Evolutionary conservation across 1,284 basidiomycete species (phyloP), one percentile per base, ranked within the genome.

Genomic region (Trichosporon faecale): DNA sequence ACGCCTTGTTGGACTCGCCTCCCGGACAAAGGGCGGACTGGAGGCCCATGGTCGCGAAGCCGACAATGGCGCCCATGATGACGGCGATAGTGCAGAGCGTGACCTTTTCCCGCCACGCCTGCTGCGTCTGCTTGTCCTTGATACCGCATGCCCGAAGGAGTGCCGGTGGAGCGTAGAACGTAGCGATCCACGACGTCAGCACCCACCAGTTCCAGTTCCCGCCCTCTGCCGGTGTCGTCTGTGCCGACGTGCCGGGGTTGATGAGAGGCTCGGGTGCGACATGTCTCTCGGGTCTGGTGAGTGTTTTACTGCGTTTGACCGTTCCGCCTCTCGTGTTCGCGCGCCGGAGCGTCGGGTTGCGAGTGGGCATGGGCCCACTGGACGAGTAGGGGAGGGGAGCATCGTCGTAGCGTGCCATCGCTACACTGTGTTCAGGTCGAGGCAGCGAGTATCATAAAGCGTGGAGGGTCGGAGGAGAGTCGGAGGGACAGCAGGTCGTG

Each of bases 51-150:
- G 97, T 99, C 70, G 91, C 87, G 83, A 98, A 99, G 9, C 93
- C 96, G 66, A 98, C 89, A 64, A 88, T 84, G 25, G 86, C 90
- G 75, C 95, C 97, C 27, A 98, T 84, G 27, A 93, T 37, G 70
- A 89, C 76, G 67, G 94, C 92, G 78, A 97, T 90, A 82, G 91
- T 89, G 82, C 95, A 98, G 8, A 99, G 87, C 6, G 95, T 89
- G 71, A 98, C 89, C 86, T 99, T 99, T 84, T 99, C 97, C 76
- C 97, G 88, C 97, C 97, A 99, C 0, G 97, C 97, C 84, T 98
- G 93, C 74, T 89, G 87, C 70, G 89, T 86, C 66, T 88, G 85
- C 79, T 88, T 88, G 81, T 95, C 93, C 78, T 88, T 90, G 82
- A 98, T 87, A 64, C 94, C 93, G 69, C 91, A 72, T 14, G 90